Evolutionary conservation across 805 yeast species (phyloP).

Genomic region (Metschnikowia aberdeeniae): DNA sequence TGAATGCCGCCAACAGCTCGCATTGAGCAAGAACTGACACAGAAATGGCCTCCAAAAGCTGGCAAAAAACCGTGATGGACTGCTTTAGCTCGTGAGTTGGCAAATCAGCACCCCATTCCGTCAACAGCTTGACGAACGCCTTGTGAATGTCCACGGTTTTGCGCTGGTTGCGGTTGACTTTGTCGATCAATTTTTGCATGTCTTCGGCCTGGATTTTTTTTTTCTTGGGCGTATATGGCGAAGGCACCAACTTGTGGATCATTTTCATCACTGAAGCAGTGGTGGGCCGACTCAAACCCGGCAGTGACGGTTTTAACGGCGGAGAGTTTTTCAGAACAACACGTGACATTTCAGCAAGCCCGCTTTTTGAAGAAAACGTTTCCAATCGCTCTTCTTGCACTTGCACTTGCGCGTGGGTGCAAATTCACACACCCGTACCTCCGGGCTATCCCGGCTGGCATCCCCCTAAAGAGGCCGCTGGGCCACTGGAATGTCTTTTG

Average conservation of each 20-base stretch:
- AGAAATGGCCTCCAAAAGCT: conserved; percentile 11
- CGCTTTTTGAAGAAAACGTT: too few species aligned
- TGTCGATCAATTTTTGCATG: conserved; percentile 17
- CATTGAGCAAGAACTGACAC: conserved; percentile 27
- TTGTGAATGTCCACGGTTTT: conserved; percentile 19
- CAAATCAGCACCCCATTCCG: conserved; percentile 14
- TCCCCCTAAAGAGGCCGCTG: too few species aligned
- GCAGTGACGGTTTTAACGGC: conserved; percentile 8
- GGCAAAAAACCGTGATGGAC: conserved; percentile 13
- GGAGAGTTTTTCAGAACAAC: neutral
- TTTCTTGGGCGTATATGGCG: conserved; percentile 5
- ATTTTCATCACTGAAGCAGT: conserved; percentile 18
- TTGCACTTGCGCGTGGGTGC: neutral
- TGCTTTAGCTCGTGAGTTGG: conserved; percentile 12
- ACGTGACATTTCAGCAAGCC: neutral
- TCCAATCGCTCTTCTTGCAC: neutral
- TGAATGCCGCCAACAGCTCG: conserved; percentile 42
- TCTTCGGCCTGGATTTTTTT: conserved; percentile 11
- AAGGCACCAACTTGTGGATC: conserved; percentile 14
- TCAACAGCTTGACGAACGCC: conserved; percentile 12
- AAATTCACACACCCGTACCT: conserved; percentile 4
- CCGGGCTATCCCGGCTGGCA: neutral
- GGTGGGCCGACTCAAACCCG: conserved; percentile 15
- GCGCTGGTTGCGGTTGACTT: conserved; percentile 35
- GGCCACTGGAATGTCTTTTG: too few species aligned